Base-by-base conservation (phyloP, 306 rosid species). In the Sphenostylis stenocarpa region DNA sequence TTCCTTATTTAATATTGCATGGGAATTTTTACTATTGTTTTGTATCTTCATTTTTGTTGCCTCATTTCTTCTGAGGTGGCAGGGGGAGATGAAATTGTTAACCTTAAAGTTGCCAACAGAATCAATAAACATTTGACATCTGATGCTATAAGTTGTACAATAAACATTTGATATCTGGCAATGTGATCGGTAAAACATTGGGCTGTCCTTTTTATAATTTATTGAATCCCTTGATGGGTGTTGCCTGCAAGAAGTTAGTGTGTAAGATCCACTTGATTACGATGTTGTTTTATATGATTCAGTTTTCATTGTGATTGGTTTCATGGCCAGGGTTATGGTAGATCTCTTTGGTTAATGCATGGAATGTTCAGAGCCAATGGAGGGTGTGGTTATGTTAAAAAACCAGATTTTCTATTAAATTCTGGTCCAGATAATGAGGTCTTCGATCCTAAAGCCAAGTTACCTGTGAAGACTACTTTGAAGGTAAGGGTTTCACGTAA, bases 301-400 rank as follows among this genome's bases (percentile, higher is more conserved):
- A 7, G 39, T 68, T 81, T 73, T 53, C 34, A n/a, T 29, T 57
- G 47, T 63, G 75, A 48, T 64, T 80, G 82, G 21, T 65, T 72
- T 26, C 83, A 45, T 84, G 74, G 70, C 78, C 72, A 96, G 99
- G 99, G 99, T 15, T 20, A 89, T 83, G 99, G 99, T 52, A 93
- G 99, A 86, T 88, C 98, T 44, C 92, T 96, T 49, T 93, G 99
- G 98, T 62, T 92, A 90, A 96, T 96, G 99, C 90, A 96, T 31
- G 99, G 99, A 58, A 96, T 96, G 98, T 96, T 96, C 86, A 91
- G 81, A 88, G 90, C 98, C 81, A 93, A 96, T 71, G 97, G 97
- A 51, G 88, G 90, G 67, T 96, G 99, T 43, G 99, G 99, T 52
- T 96, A 91, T 74, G 90, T 96, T 71, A 96, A 91, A 86, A 96